phyloP scores from a whole-genome alignment of 345 rosid species.

The Physaria fendleri region DNA sequence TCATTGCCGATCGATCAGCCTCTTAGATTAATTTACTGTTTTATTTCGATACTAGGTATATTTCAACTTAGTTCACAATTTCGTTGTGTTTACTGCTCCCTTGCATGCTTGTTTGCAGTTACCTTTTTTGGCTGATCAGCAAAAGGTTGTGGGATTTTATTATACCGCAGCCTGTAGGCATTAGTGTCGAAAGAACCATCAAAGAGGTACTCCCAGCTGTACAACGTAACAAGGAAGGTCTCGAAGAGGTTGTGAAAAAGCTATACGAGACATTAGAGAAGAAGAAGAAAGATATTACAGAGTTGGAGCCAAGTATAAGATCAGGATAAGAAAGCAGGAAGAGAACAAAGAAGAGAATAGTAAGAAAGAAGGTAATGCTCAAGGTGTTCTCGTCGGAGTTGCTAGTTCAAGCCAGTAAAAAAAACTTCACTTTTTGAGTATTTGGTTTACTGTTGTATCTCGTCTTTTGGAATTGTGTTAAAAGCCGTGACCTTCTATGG shows the following conservation, averaged over 20 bases:
- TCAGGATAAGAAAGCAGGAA: slow-evolving; percentile 58
- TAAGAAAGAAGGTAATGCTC: slow-evolving; percentile 67
- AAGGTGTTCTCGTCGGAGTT: slow-evolving; percentile 90
- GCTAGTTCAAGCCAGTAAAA: slow-evolving; percentile 49
- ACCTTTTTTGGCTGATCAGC: background rate
- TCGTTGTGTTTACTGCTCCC: background rate
- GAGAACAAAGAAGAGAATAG: slow-evolving; percentile 19
- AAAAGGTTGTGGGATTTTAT: background rate
- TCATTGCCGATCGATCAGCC: background rate
- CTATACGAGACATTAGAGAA: slow-evolving; percentile 73
- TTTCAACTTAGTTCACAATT: background rate
- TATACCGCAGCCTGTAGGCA: slow-evolving; percentile 36
- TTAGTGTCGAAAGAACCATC: slow-evolving; percentile 86
- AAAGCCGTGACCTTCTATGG: no score
- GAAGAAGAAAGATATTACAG: slow-evolving; percentile 72
- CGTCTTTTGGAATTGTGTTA: background rate
- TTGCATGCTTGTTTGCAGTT: background rate
- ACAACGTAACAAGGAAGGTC: slow-evolving; percentile 80
- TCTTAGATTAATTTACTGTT: background rate
- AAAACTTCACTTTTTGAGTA: background rate
- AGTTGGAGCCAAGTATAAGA: slow-evolving; percentile 76
- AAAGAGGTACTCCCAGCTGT: slow-evolving; percentile 89
- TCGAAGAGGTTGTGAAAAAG: slow-evolving; percentile 77
- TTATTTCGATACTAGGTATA: background rate
- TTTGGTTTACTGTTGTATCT: background rate